Conservation (phyloP, 2,329 filamentous ascomycete genomes). For the Nemania serpens region DNA sequence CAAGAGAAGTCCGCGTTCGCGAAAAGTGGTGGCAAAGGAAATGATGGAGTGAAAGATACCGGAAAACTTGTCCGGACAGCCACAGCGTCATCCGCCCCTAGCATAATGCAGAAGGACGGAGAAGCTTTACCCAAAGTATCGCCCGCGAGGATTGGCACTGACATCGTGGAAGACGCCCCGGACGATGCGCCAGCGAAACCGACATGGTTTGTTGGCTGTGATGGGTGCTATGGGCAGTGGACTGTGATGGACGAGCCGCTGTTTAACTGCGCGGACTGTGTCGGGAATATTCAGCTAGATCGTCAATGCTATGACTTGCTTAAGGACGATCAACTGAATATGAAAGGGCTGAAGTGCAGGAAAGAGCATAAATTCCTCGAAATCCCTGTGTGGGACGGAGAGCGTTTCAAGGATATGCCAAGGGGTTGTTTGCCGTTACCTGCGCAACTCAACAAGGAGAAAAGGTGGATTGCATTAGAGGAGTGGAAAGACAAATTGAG, state of each 20-base stretch:
- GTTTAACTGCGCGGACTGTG: conserved; percentile 38
- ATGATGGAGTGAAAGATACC: background rate
- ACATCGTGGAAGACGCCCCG: conserved; percentile 8
- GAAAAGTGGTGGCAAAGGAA: background rate
- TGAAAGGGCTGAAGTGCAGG: conserved; percentile 30
- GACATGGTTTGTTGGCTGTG: conserved; percentile 32
- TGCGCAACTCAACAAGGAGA: conserved; percentile 19
- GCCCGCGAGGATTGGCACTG: conserved; percentile 16
- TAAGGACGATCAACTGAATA: conserved; percentile 27
- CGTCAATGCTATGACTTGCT: conserved; percentile 31
- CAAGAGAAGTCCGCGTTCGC: background rate
- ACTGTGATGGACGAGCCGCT: conserved; percentile 34
- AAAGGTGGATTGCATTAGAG: conserved; percentile 37
- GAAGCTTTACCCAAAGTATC: background rate
- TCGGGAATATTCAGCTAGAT: conserved; percentile 32
- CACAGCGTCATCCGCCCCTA: conserved; percentile 4
- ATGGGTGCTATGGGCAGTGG: conserved; percentile 36
- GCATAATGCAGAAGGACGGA: background rate
- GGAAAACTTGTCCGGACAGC: conserved; percentile 8
- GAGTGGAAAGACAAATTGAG: conserved; percentile 37
- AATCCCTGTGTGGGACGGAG: conserved; percentile 34
- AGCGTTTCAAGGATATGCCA: conserved; percentile 31
- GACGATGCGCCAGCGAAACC: conserved; percentile 31
- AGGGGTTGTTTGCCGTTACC: conserved; percentile 33
- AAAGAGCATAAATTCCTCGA: conserved; percentile 36